phyloP scores from a whole-genome alignment of 2,329 filamentous ascomycete genomes.

The Epichloe coenophiala region DNA sequence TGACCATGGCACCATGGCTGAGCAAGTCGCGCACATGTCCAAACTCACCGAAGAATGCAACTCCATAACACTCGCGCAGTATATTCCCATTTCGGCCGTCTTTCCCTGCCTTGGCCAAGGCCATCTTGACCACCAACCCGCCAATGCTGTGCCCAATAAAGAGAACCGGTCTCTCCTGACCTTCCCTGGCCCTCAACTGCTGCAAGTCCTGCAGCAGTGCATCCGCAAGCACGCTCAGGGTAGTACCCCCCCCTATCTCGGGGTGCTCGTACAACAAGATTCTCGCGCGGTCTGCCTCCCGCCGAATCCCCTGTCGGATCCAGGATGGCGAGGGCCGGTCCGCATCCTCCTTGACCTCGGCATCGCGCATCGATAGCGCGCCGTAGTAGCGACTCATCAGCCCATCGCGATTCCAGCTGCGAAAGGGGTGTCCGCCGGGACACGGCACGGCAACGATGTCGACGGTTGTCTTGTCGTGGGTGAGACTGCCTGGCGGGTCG shows the following conservation, averaged over 20 bases:
- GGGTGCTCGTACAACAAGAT: constrained; percentile 40
- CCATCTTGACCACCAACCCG: constrained; percentile 45
- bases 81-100: constrained; percentile 27
- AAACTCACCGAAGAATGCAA: constrained; percentile 43
- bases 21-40: neutral
- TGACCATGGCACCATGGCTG: too few species aligned
- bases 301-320: constrained; percentile 38
- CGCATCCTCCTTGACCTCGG: constrained; percentile 12
- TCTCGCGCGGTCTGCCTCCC: constrained; percentile 31
- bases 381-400: constrained; percentile 34
- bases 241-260: constrained; percentile 28
- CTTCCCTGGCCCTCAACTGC: constrained; percentile 19
- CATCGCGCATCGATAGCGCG: constrained; percentile 25
- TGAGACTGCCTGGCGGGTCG: constrained; percentile 22
- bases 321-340: constrained; percentile 27
- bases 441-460: constrained; percentile 42
- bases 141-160: constrained; percentile 50
- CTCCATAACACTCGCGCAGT: constrained; percentile 43
- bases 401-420: constrained; percentile 38
- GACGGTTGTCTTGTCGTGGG: constrained; percentile 38
- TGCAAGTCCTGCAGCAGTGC: constrained; percentile 31
- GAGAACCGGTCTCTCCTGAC: constrained; percentile 36
- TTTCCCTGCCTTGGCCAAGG: constrained; percentile 33
- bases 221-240: constrained; percentile 30
- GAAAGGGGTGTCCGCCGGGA: constrained; percentile 36